These are phyloP conservation scores for Triadica sebifera DNA, from an alignment of 345 rosid genomes.

Conservation along the genomic window DNA sequence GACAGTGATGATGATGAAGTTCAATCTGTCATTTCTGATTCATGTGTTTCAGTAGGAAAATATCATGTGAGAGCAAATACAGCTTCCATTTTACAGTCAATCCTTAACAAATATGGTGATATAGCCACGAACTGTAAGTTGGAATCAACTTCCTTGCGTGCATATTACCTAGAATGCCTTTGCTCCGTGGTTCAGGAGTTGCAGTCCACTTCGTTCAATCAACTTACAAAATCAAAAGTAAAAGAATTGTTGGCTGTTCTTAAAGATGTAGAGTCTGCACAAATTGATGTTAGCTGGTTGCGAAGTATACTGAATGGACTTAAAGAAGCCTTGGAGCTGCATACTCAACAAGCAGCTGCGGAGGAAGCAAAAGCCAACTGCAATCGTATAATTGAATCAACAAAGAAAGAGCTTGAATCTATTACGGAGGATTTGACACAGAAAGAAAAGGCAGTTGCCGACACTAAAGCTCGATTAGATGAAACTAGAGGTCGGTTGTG, in stretches of 20 bases:
- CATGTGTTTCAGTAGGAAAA: conserved; percentile 63
- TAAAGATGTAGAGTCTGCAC: conserved; percentile 71
- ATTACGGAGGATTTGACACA: conserved; percentile 39
- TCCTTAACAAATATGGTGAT: conserved; percentile 70
- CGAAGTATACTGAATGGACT: conserved; percentile 50
- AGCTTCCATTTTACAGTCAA: conserved; percentile 48
- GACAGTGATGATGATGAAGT: conserved; percentile 51
- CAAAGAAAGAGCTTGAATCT: conserved; percentile 46
- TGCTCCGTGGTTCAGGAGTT: conserved; percentile 73
- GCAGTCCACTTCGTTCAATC: conserved; percentile 48
- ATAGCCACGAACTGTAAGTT: conserved; percentile 68
- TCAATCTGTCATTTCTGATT: conserved; percentile 61
- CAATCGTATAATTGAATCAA: conserved; percentile 37
- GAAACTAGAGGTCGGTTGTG: conserved; percentile 37
- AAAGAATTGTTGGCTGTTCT: conserved; percentile 69
- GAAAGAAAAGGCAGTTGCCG: conserved; percentile 48
- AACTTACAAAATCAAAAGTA: conserved; percentile 60
- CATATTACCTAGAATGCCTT: conserved; percentile 67
- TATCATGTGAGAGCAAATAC: conserved; percentile 61
- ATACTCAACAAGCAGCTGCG: conserved; percentile 33
- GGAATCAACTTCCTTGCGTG: conserved; percentile 64
- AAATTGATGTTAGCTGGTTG: conserved; percentile 65
- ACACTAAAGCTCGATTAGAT: conserved; percentile 30
- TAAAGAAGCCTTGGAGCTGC: conserved; percentile 50
- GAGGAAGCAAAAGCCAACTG: conserved; percentile 45